These are phyloP conservation scores for Cucumis hystrix DNA, from an alignment of 306 rosid genomes.

Conservation along the genomic window DNA sequence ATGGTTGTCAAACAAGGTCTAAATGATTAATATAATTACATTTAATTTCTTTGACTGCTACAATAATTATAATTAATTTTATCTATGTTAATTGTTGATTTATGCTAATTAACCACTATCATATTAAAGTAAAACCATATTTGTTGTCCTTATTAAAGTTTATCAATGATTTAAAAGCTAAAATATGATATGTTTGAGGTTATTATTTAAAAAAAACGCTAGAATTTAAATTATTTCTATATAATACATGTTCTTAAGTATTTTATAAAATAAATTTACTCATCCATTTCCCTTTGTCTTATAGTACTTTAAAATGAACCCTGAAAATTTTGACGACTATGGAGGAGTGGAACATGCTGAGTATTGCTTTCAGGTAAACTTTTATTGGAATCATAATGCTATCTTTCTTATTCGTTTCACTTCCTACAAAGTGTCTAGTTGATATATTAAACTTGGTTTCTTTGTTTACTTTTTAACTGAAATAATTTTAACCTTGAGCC, in stretches of 20 bases:
- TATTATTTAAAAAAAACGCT: neutral
- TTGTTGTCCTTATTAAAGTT: neutral
- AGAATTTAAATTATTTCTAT: neutral
- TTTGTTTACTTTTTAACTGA: neutral
- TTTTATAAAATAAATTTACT: neutral
- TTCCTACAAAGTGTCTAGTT: neutral
- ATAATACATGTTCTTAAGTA: neutral
- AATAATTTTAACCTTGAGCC: slow-evolving; percentile 12
- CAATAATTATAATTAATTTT: neutral
- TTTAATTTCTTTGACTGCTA: neutral
- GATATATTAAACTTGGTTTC: neutral
- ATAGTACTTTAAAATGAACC: slow-evolving; percentile 88
- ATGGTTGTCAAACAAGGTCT: neutral
- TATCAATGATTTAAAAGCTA: neutral
- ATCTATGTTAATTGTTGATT: neutral
- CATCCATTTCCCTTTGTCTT: neutral
- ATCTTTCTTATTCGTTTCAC: neutral
- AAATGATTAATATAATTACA: neutral
- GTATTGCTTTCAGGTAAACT: slow-evolving; percentile 89
- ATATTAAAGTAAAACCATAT: neutral
- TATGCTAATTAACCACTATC: neutral
- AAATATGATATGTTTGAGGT: neutral
- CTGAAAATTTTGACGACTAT: slow-evolving; percentile 69
- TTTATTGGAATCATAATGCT: neutral
- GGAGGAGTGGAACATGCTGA: slow-evolving; percentile 92